Evolutionary conservation across 2,329 filamentous ascomycete species (phyloP).

Genomic region (Orbilia ellipsospora): DNA sequence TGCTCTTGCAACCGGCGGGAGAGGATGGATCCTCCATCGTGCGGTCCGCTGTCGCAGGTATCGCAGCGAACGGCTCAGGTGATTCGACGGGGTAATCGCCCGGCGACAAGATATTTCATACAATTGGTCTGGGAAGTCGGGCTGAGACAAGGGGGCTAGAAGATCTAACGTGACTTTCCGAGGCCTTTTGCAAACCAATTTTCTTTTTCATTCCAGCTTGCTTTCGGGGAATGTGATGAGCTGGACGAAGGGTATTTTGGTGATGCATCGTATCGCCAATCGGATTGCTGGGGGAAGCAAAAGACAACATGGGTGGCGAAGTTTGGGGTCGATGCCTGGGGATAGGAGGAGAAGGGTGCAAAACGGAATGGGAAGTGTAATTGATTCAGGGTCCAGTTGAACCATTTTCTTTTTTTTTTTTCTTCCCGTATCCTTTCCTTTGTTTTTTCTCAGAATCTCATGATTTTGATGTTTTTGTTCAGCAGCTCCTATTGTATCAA

Average conservation of each 20-base stretch:
- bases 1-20: not conserved
- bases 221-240: not conserved
- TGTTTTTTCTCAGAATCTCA: not conserved
- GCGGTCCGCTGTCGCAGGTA: not conserved
- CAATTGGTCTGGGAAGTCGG: conserved; percentile 33
- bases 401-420: no score
- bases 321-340: no score
- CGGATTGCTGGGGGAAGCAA: conserved; percentile 25
- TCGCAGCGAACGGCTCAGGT: conserved; percentile 6
- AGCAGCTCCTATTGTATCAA: no score
- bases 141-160: conserved; percentile 34
- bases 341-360: not conserved
- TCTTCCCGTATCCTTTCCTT: not conserved
- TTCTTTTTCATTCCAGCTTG: conserved; percentile 1
- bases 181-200: not conserved
- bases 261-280: conserved; percentile 26
- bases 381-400: conserved; percentile 33
- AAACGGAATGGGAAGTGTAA: conserved; percentile 31
- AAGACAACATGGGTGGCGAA: conserved; percentile 5
- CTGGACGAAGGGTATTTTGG: not conserved
- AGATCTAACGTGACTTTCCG: conserved; percentile 33
- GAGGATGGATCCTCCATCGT: not conserved
- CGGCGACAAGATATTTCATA: conserved; percentile 4
- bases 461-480: not conserved
- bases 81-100: conserved; percentile 1